Conservation (phyloP, 495 filamentous ascomycete genomes). For the Parathielavia hyrcaniae region DNA sequence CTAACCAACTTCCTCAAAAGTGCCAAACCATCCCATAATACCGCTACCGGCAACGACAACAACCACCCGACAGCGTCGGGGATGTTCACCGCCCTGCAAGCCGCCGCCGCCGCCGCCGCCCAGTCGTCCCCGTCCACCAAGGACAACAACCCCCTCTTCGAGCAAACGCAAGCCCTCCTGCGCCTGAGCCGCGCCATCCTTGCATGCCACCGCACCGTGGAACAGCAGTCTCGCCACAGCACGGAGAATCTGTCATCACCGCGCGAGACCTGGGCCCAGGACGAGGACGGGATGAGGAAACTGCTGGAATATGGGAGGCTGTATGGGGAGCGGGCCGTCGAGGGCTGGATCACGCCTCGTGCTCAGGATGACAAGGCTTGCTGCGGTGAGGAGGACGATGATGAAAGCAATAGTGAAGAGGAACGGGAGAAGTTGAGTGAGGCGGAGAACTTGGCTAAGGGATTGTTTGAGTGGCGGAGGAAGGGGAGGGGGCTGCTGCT, state of each 20-base stretch:
- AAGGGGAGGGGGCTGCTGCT: slow-evolving; percentile 10
- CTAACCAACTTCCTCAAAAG: background rate
- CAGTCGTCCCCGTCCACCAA: background rate
- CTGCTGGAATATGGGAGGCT: slow-evolving; percentile 31
- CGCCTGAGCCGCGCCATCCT: slow-evolving; percentile 21
- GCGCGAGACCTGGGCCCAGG: slow-evolving; percentile 33
- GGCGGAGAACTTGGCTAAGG: slow-evolving; percentile 26
- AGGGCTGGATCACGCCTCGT: slow-evolving; percentile 28
- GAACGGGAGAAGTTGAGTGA: slow-evolving; percentile 26
- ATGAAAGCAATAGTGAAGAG: background rate
- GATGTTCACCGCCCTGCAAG: slow-evolving; percentile 4
- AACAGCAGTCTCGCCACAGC: slow-evolving; percentile 13
- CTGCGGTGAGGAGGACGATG: slow-evolving; percentile 1
- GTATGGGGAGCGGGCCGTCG: slow-evolving; percentile 34
- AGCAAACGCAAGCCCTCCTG: slow-evolving; percentile 17
- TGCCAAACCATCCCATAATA: background rate
- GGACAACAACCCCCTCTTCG: slow-evolving; percentile 21
- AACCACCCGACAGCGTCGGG: slow-evolving; percentile 8
- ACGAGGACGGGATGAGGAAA: slow-evolving; percentile 30
- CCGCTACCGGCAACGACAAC: background rate
- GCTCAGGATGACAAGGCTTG: slow-evolving; percentile 1
- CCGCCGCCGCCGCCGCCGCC: background rate
- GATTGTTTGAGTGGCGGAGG: slow-evolving; percentile 34
- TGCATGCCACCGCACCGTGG: slow-evolving; percentile 16
- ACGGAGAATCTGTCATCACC: slow-evolving; percentile 19